phyloP scores from a whole-genome alignment of 208 protist genomes.

The Borovskyia barvae region DNA sequence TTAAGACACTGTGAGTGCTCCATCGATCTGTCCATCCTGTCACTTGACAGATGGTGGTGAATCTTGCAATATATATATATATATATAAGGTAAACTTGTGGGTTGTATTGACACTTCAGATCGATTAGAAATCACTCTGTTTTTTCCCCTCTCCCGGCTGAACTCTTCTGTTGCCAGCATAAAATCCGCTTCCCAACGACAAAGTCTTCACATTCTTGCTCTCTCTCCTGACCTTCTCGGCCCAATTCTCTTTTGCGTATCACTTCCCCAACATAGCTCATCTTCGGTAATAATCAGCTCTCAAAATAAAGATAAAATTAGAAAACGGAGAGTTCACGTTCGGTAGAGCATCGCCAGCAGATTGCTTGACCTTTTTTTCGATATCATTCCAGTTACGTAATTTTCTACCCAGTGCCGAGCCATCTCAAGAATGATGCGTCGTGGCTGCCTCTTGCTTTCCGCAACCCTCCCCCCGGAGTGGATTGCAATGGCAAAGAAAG shows the following conservation, averaged over 20 bases:
- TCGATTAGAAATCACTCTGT: neutral
- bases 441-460: constrained; percentile 52
- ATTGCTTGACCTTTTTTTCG: no score
- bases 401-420: constrained; percentile 3
- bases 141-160: neutral
- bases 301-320: no score
- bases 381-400: neutral
- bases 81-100: no score
- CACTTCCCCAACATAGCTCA: no score
- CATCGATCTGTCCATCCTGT: no score
- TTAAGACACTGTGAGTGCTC: no score
- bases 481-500: constrained; percentile 76
- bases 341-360: no score
- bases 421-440: constrained; percentile 46
- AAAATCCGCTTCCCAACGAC: neutral
- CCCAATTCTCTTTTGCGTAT: neutral
- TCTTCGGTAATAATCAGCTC: no score
- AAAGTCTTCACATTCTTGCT: neutral
- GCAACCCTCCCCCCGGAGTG: constrained; percentile 49
- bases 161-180: constrained; percentile 1
- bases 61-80: no score
- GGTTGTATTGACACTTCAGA: no score
- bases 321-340: no score
- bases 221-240: neutral
- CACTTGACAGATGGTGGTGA: no score